These are phyloP conservation scores for Hymenoscyphus fructigenus DNA, from an alignment of 2,329 filamentous ascomycete species.

Conservation along the genomic window DNA sequence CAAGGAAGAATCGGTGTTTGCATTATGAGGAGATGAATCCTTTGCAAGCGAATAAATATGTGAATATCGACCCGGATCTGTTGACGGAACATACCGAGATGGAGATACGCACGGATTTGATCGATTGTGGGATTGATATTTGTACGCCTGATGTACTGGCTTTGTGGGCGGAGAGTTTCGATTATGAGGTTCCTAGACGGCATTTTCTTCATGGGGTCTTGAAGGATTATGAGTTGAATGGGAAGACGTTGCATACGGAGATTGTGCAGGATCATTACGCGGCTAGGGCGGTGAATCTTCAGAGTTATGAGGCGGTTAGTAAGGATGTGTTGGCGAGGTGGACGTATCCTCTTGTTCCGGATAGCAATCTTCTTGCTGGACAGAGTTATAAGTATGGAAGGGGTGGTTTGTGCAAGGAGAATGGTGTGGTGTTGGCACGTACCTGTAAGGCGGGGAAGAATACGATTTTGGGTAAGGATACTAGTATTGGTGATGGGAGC, in stretches of 20 bases:
- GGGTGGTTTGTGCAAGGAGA: slow-evolving; percentile 74
- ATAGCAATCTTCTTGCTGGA: slow-evolving; percentile 77
- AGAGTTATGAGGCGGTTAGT: slow-evolving; percentile 86
- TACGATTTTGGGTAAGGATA: slow-evolving; percentile 75
- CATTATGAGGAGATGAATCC: slow-evolving; percentile 92
- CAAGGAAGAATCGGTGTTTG: slow-evolving; percentile 74
- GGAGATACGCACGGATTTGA: slow-evolving; percentile 80
- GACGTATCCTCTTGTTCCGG: slow-evolving; percentile 86
- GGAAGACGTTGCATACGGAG: slow-evolving; percentile 93
- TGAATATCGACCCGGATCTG: slow-evolving; percentile 77
- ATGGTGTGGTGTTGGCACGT: slow-evolving; percentile 70
- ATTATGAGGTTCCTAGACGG: slow-evolving; percentile 85
- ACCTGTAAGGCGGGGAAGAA: slow-evolving; percentile 68
- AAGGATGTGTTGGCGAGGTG: slow-evolving; percentile 83
- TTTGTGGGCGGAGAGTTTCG: slow-evolving; percentile 95
- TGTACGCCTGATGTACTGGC: slow-evolving; percentile 95
- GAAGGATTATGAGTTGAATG: slow-evolving; percentile 95
- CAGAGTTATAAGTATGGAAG: slow-evolving; percentile 73
- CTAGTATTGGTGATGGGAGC: slow-evolving; percentile 71
- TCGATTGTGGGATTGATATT: slow-evolving; percentile 95
- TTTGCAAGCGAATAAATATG: slow-evolving; percentile 60
- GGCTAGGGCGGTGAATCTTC: slow-evolving; percentile 79
- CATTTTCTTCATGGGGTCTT: slow-evolving; percentile 90
- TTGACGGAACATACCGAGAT: slow-evolving; percentile 71
- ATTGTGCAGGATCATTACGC: slow-evolving; percentile 82